Evolutionary conservation across 257 asterid genomes (phyloP), one percentile per base, ranked within the genome.

Genomic region (Craterostigma plantagineum): DNA sequence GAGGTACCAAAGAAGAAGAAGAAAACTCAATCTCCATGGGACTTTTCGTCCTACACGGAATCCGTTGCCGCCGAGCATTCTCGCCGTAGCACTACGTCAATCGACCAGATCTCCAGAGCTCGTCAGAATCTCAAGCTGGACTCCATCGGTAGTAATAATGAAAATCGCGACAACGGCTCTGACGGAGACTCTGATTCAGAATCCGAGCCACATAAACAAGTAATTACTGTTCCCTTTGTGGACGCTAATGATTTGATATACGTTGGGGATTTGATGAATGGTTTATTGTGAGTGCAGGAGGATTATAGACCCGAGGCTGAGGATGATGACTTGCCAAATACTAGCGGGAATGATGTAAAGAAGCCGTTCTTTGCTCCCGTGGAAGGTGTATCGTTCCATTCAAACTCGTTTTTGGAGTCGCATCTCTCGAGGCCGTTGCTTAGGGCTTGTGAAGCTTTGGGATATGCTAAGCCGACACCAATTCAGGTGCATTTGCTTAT

Each of bases 1-100:
- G 67, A 35, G 14, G 56, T 45, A 17, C 43, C 41, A 11, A 54
- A 51, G 6, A 62, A 40, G 18, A 67, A 39, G 34, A 63, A 64
- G 35, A 82, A 60, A 49, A 14, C 87, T 41, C 93, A 83, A 63
- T 75, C 95, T 13, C 95, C 98, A 0, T 90, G 98, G 98, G 98
- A 90, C 55, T 90, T 90, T 70, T 90, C 98, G 14, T 14, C 81
- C 17, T 90, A 79, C 58, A 62, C 83, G 0, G 86, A 70, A 48
- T 75, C 98, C 1, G 84, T 70, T 7, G 84, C 72, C 34, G 92
- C 79, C n/a, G 91, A 90, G 43, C 94, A 79, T 53, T 63, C 71
- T 13, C 70, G 76, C 42, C 73, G 82, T 38, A 63, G 80, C 58
- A 87, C 95, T 14, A 87, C 98, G 13, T 87, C 98, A 9, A 50